Conservation (phyloP, 345 rosid genomes). For the Dipteronia dyeriana region DNA sequence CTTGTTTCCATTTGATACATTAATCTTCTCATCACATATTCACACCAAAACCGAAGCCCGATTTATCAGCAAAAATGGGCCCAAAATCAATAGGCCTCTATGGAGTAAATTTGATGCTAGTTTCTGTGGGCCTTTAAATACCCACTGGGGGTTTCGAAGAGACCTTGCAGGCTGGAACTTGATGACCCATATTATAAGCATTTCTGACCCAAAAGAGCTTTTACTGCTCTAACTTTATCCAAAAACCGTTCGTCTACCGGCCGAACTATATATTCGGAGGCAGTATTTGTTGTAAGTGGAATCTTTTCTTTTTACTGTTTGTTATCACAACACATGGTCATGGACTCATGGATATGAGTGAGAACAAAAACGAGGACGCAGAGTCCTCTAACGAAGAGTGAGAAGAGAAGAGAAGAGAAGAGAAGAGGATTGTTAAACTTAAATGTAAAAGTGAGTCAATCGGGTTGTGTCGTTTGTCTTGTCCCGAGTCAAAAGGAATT, state of each 20-base stretch:
- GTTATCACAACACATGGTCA: not conserved
- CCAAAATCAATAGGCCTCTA: not conserved
- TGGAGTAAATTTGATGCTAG: too few relatives aligned
- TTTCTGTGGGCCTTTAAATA: not conserved
- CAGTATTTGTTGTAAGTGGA: not conserved
- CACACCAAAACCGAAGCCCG: too few relatives aligned
- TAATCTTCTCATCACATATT: too few relatives aligned
- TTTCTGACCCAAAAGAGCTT: too few relatives aligned
- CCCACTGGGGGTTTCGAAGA: not conserved
- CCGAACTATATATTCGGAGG: too few relatives aligned
- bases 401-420: not conserved
- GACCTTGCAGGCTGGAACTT: too few relatives aligned
- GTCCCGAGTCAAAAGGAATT: not conserved
- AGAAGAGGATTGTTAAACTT: too few relatives aligned
- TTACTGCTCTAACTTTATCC: not conserved
- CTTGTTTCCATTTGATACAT: conserved; percentile 1
- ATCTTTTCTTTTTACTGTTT: not conserved
- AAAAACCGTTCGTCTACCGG: too few relatives aligned
- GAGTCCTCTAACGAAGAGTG: not conserved
- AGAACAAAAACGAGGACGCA: not conserved
- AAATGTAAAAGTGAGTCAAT: not conserved
- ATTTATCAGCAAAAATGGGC: not conserved
- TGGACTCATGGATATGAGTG: not conserved
- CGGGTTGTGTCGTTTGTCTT: not conserved
- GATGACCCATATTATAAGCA: not conserved